These are phyloP conservation scores for Pichia kluyveri DNA, from an alignment of 805 yeast genomes.

Conservation along the genomic window DNA sequence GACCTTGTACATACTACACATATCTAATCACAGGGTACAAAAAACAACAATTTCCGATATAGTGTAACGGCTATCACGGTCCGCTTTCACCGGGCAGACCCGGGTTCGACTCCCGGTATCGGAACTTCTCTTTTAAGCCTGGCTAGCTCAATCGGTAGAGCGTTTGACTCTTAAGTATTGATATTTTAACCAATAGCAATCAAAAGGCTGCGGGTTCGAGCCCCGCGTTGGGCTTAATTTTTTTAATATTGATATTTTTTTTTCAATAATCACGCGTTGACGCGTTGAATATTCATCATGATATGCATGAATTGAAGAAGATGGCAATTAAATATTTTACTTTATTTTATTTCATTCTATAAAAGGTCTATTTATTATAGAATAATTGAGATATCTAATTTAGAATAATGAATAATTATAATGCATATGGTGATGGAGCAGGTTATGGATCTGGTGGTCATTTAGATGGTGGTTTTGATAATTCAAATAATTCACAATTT, in stretches of 20 bases:
- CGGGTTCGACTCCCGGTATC: constrained; percentile 36
- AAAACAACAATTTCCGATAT: constrained; percentile 22
- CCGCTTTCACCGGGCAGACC: constrained; percentile 37
- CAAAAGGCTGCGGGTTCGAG: too few species aligned
- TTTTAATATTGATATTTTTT: not conserved
- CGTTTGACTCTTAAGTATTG: constrained; percentile 3
- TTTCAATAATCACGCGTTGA: not conserved
- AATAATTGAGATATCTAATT: too few species aligned
- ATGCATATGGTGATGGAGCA: constrained; percentile 29
- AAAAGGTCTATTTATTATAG: too few species aligned
- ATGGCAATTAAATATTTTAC: too few species aligned
- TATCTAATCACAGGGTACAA: too few species aligned
- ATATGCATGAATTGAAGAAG: too few species aligned
- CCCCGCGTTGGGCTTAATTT: constrained; percentile 1
- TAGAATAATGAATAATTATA: constrained; percentile 22
- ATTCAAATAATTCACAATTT: not conserved
- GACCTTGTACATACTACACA: too few species aligned
- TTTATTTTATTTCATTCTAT: too few species aligned
- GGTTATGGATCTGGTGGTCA: constrained; percentile 25
- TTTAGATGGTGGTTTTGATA: constrained; percentile 23
- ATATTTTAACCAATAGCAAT: not conserved
- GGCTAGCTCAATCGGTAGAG: constrained; percentile 7
- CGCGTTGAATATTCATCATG: not conserved
- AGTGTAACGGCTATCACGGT: constrained; percentile 34
- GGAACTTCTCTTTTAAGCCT: constrained; percentile 18